These are phyloP conservation scores for Debaryomyces sp. DNA, from an alignment of 1,139 yeast species.

Conservation along the genomic window DNA sequence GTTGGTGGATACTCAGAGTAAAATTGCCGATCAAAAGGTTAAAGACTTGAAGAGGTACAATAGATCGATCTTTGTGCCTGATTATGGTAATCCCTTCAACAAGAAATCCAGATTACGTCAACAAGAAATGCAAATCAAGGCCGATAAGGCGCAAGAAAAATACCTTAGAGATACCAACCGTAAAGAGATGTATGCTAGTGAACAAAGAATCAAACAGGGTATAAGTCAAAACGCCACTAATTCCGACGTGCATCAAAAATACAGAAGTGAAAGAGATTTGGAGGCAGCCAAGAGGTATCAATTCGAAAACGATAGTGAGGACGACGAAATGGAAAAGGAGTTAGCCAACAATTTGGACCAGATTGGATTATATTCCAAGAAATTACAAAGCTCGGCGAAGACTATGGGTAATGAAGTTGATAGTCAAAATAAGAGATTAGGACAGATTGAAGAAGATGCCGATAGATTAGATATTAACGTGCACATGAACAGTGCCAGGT, in stretches of 20 bases:
- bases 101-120: conserved; percentile 75
- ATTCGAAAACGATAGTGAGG: conserved; percentile 58
- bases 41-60: conserved; percentile 78
- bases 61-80: conserved; percentile 82
- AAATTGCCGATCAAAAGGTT: conserved; percentile 83
- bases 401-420: conserved; percentile 53
- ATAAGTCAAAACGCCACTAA: conserved; percentile 41
- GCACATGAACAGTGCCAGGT: conserved; percentile 50
- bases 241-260: conserved; percentile 47
- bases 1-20: conserved; percentile 78
- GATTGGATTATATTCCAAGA: conserved; percentile 48
- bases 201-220: conserved; percentile 48
- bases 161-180: conserved; percentile 46
- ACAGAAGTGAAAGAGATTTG: conserved; percentile 51
- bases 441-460: conserved; percentile 57
- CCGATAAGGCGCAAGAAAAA: conserved; percentile 66
- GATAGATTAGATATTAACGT: conserved; percentile 58
- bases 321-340: conserved; percentile 62
- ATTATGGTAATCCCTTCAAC: conserved; percentile 83
- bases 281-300: conserved; percentile 52
- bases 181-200: conserved; percentile 48
- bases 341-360: conserved; percentile 56
- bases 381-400: conserved; percentile 46
- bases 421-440: conserved; percentile 51
- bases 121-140: conserved; percentile 70